Base-by-base conservation (phyloP, 805 yeast species). In the Starmerella bombi region DNA sequence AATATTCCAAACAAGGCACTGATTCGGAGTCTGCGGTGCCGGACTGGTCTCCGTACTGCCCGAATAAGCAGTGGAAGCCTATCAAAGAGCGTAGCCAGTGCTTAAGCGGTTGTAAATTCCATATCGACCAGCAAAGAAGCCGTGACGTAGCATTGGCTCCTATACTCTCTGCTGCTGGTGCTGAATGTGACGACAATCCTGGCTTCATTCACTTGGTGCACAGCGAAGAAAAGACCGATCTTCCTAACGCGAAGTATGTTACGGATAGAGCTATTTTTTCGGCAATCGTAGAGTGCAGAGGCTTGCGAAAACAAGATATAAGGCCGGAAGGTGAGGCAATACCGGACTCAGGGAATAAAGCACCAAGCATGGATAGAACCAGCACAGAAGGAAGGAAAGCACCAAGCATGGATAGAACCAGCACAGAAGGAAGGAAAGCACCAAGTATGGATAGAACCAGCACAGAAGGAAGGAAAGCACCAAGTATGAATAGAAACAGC, bases 161-260 rank as follows among this genome's bases (percentile, higher is more conserved):
- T 0, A 51, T 54, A 1, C 41, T 64, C 12, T 36, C 46, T 9
- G 49, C 49, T 5, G 59, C 58, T 1, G 56, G 55, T 2, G 64
- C 59, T 0, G 20, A 32, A n/a, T 22, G 35, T n/a, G 44, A 14
- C 8, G 20, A 14, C 3, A 12, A 20, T 20, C 37, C n/a, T n/a
- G 9, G 14, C 10, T 15, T 6, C 6, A n/a, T n/a, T n/a, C n/a
- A n/a, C n/a, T 14, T 31, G 18, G 21, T 31, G 9, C 33, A 10
- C 7, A 16, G 14, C 12, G 33, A 15, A 4, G 20, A 14, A 18
- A 18, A 16, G 21, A 7, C 7, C 20, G 21, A 15, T 7, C 33
- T 28, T 16, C 14, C 16, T 27, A 32, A 7, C 12, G 23, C 10
- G 3, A 4, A 16, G 23, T 38, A 32, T 21, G 10, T 32, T 15